Evolutionary conservation across 441 rosid genomes (phyloP), one percentile per base, ranked within the genome.

Genomic region (Biscutella laevigata): DNA sequence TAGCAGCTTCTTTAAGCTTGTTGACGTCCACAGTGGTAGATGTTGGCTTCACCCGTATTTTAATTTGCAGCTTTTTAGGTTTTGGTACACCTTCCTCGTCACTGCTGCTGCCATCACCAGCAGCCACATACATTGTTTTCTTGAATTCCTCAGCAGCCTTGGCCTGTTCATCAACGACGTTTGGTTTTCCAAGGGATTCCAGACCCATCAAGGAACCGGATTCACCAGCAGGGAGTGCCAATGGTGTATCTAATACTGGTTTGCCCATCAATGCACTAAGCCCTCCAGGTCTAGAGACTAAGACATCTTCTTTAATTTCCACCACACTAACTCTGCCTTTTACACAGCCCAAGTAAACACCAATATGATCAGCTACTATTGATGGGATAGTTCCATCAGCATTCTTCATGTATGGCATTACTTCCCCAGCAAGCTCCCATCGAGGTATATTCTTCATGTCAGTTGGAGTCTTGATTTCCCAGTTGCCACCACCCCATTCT

Each of bases 401-500:
- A 43, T 86, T 92, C 65, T 71, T 92, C 99, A 92, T 92, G 74
- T 92, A 92, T 56, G 99, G 95, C 94, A 80, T 77, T 53, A 92
- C 99, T 74, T 92, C 99, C 52, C 84, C 86, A 32, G 99, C 99
- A 65, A 92, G 77, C 56, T 78, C 95, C 97, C 99, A 92, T 50
- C 72, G 82, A 65, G 95, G 97, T 70, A 82, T 80, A 57, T 75
- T 79, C 77, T 88, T 88, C 72, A 86, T 71, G 70, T 75, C 79
- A 28, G 92, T 66, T 30, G 97, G 97, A 36, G 84, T 86, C 68
- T 82, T 88, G 41, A 88, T 86, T 74, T 94, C 99, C 99, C 97
- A 94, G 78, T 94, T 94, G 43, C 96, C 97, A 69, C 99, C 99
- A 65, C 97, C 97, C 99, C 99, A 94, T 74, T 86, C 97, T 52